These are phyloP conservation scores for Serendipita sp. DNA, from an alignment of 768 basidiomycete genomes.

Conservation along the genomic window DNA sequence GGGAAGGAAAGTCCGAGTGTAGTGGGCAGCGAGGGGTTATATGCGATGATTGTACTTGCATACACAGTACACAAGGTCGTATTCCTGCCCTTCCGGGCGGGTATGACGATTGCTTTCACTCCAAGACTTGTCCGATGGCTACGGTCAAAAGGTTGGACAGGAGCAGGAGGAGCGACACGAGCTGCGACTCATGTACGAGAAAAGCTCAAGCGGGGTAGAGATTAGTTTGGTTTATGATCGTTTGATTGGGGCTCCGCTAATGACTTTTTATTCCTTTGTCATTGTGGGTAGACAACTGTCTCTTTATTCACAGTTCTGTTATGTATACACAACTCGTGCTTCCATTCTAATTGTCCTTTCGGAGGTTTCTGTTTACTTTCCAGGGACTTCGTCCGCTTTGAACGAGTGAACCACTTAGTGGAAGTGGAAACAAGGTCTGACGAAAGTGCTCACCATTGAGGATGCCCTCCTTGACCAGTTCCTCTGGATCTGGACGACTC, in stretches of 20 bases:
- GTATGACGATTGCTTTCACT: slow-evolving; percentile 72
- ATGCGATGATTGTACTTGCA: slow-evolving; percentile 84
- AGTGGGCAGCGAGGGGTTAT: slow-evolving; percentile 49
- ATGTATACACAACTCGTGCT: not conserved
- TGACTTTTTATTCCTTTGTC: not conserved
- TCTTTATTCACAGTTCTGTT: not conserved
- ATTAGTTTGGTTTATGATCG: not conserved
- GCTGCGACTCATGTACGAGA: slow-evolving; percentile 35
- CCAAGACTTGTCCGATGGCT: slow-evolving; percentile 80
- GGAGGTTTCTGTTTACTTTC: not conserved
- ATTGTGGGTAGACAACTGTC: not conserved
- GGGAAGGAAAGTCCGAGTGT: not conserved
- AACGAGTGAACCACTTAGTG: not conserved
- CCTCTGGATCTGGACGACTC: slow-evolving; percentile 40
- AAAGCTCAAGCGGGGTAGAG: slow-evolving; percentile 10
- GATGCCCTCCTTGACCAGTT: slow-evolving; percentile 51
- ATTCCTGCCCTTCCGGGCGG: slow-evolving; percentile 77
- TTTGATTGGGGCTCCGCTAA: not conserved
- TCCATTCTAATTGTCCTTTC: not conserved
- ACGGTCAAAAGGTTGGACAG: slow-evolving; percentile 64
- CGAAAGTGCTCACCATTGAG: slow-evolving; percentile 24
- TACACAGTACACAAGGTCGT: slow-evolving; percentile 94
- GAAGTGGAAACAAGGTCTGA: not conserved
- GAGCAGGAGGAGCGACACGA: slow-evolving; percentile 48
- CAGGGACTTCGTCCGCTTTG: slow-evolving; percentile 12